Percentiles rank a stretch among this genome's conserved stretches.
phyloP scores from a whole-genome alignment of 768 basidiomycete species.

The Boletales sp. region DNA sequence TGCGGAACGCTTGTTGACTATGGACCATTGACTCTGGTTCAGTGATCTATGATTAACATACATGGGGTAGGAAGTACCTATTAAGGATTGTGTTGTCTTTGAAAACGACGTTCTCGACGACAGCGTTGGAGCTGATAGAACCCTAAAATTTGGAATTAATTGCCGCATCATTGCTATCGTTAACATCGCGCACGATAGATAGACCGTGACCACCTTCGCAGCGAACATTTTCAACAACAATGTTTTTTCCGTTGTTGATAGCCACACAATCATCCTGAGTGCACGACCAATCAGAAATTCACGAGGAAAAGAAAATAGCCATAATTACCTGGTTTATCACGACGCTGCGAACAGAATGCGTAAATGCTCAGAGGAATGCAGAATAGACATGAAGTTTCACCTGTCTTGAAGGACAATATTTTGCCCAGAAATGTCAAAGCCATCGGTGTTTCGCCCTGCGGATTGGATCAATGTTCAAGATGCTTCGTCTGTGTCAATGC shows the following conservation, averaged over 20 bases:
- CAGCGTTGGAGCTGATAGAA: conserved; percentile 45
- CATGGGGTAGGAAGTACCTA: conserved; percentile 34
- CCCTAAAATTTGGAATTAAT: conserved; percentile 35
- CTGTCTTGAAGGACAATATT: conserved; percentile 30
- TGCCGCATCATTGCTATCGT: background rate
- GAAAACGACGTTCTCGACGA: conserved; percentile 48
- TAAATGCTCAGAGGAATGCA: background rate
- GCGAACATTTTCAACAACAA: conserved; percentile 46
- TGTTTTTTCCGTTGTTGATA: conserved; percentile 42
- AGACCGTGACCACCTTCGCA: conserved; percentile 65
- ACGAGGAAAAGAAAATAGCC: background rate
- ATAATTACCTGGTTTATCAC: conserved; percentile 24
- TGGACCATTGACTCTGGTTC: too few species aligned
- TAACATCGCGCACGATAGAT: conserved; percentile 37
- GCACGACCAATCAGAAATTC: background rate
- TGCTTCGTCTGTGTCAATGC: background rate
- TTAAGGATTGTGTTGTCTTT: conserved; percentile 51
- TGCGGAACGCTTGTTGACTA: conserved; percentile 55
- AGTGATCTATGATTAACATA: too few species aligned
- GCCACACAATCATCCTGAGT: conserved; percentile 61
- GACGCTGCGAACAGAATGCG: conserved; percentile 1
- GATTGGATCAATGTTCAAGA: background rate
- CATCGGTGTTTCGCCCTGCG: conserved; percentile 47
- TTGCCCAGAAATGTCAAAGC: conserved; percentile 42
- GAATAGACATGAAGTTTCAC: conserved; percentile 3